phyloP scores from a whole-genome alignment of 495 filamentous ascomycete species.

The Letharia lupina region DNA sequence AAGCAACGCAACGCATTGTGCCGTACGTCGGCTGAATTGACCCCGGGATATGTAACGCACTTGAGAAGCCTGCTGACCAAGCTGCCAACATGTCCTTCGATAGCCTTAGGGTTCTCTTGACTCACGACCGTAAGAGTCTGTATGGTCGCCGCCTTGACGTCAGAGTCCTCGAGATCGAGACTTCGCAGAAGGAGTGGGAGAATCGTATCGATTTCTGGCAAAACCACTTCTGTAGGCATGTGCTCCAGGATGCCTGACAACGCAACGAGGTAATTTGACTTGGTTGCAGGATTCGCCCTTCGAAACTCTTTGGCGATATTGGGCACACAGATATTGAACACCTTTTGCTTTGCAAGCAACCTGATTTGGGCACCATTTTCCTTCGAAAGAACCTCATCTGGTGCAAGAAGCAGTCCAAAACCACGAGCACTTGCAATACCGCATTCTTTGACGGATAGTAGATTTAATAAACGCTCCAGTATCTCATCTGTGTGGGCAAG shows the following conservation, averaged over 20 bases:
- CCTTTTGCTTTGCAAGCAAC: conserved; percentile 55
- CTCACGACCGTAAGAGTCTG: conserved; percentile 52
- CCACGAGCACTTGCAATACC: conserved; percentile 43
- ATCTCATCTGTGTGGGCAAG: conserved; percentile 42
- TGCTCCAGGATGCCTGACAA: conserved; percentile 56
- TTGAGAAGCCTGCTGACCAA: conserved; percentile 52
- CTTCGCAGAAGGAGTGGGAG: conserved; percentile 62
- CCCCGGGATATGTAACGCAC: conserved; percentile 28
- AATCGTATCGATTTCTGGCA: conserved; percentile 50
- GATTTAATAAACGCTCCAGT: conserved; percentile 42
- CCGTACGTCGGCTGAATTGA: conserved; percentile 21
- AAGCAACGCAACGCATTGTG: conserved; percentile 49
- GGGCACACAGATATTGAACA: conserved; percentile 55
- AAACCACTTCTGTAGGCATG: conserved; percentile 51
- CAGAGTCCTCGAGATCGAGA: conserved; percentile 50
- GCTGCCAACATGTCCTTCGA: conserved; percentile 53
- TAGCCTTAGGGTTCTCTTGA: conserved; percentile 44
- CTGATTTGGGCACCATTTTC: conserved; percentile 57
- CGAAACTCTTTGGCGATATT: conserved; percentile 49
- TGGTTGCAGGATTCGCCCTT: conserved; percentile 36
- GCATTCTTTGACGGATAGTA: conserved; percentile 45
- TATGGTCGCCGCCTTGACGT: conserved; percentile 56
- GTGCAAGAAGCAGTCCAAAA: conserved; percentile 52
- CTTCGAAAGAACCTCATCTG: conserved; percentile 57
- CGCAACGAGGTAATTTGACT: conserved; percentile 58